These are phyloP conservation scores for Salix caprea DNA, from an alignment of 345 rosid species.

Conservation along the genomic window DNA sequence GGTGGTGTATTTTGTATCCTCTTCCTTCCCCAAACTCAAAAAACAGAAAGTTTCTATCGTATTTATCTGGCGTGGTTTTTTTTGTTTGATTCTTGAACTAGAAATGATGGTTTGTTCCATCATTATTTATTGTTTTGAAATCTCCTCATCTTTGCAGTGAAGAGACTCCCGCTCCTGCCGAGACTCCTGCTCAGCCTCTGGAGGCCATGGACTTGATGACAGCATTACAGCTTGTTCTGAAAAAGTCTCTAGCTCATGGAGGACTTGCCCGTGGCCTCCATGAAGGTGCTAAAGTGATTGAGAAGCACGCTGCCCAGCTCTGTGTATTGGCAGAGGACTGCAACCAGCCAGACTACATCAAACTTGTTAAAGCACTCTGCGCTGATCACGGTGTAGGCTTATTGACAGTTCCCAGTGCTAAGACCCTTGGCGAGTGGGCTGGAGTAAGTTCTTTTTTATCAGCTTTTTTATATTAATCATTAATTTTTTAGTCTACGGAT, in stretches of 20 bases:
- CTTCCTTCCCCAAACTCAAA: background rate
- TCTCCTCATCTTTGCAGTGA: slow-evolving; percentile 14
- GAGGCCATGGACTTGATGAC: slow-evolving; percentile 31
- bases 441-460: slow-evolving; percentile 51
- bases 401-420: slow-evolving; percentile 73
- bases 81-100: background rate
- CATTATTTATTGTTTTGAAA: background rate
- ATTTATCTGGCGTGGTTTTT: background rate
- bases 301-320: slow-evolving; percentile 70
- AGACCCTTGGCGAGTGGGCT: slow-evolving; percentile 90
- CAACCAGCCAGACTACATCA: slow-evolving; percentile 75
- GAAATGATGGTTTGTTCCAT: background rate
- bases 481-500: background rate
- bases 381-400: slow-evolving; percentile 62
- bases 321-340: slow-evolving; percentile 85
- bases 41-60: background rate
- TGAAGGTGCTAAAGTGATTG: slow-evolving; percentile 71
- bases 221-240: slow-evolving; percentile 25
- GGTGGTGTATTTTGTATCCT: background rate
- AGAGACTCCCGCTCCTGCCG: slow-evolving; percentile 10
- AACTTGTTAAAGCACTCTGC: slow-evolving; percentile 77
- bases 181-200: background rate
- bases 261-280: slow-evolving; percentile 76
- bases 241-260: slow-evolving; percentile 22
- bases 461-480: background rate